Base-by-base conservation (phyloP, 176 grass and related monocot genomes). In the Poa pratensis region DNA sequence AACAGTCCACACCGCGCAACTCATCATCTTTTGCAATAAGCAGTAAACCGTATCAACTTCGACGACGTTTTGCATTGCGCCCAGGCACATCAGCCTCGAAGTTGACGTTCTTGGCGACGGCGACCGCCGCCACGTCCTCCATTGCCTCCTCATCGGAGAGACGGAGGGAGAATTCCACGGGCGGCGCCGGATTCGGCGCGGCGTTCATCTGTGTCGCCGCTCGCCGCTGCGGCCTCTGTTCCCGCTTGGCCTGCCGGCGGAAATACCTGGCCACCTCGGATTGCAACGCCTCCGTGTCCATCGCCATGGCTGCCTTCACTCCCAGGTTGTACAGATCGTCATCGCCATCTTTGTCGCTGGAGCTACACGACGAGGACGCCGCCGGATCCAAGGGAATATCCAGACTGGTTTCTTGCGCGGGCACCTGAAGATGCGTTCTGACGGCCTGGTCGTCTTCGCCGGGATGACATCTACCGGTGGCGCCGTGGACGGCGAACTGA, bases 211-310 rank as follows among this genome's bases (percentile, higher is more conserved):
- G 65, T 7, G 32, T 37, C 17, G 65, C 65, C 19, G 69, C 69
- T 23, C 69, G 69, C 42, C 69, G 69, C 69, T 46, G 69, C 13
- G 22, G 69, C 69, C 69, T 42, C 37, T 72, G 43, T 28, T 50
- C 45, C 71, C 23, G 45, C 4, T 51, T 28, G 71, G 23, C 24
- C 71, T 74, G 14, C 71, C 7, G 15, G 14, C 15, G 3, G 23
- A 74, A 24, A 51, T 74, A 50, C 71, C 0, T 30, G 45, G 71
- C 71, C 23, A 74, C 45, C 45, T 74, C 45, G 14, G 24, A 74
- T 30, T 2, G 23, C 16, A 74, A 50, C 15, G 15, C 9, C 23
- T 28, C 7, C 1, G 1, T 5, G 71, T 51, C 45, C 71, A 50
- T 74, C 71, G 0, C 15, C 71, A 50, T 50, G 14, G 71, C 71